Evolutionary conservation across 2,329 filamentous ascomycete genomes (phyloP).

Genomic region (Aureobasidium sp.): DNA sequence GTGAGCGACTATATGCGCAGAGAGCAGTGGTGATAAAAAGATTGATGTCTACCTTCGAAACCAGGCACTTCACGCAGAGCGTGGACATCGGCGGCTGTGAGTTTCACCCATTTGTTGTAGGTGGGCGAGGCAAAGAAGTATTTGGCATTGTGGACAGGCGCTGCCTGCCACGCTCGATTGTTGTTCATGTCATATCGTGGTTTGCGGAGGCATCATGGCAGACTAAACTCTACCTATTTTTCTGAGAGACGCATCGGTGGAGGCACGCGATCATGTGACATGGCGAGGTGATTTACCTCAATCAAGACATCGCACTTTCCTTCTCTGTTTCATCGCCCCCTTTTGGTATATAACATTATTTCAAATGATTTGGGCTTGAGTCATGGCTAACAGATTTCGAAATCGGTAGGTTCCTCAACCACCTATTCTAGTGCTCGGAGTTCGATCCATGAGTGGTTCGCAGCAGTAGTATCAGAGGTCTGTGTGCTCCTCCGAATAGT

Average conservation of each 20-base stretch:
- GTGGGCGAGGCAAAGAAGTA: conserved; percentile 55
- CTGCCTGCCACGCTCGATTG: not conserved
- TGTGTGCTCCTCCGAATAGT: not conserved
- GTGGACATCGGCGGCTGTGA: conserved; percentile 49
- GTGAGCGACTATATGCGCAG: too few species aligned
- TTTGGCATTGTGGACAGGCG: conserved; percentile 46
- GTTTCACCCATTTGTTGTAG: conserved; percentile 55
- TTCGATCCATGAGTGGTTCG: not conserved
- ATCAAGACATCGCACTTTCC: not conserved
- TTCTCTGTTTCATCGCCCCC: not conserved
- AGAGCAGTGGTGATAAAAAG: too few species aligned
- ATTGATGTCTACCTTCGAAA: conserved; percentile 45
- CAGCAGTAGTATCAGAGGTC: not conserved
- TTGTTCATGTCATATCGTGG: conserved; percentile 1
- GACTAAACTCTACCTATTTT: not conserved
- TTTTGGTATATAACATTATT: not conserved
- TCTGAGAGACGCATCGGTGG: not conserved
- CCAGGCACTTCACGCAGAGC: conserved; percentile 38
- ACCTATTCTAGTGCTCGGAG: not conserved
- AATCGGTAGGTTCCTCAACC: not conserved
- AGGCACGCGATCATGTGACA: not conserved
- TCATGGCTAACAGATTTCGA: not conserved
- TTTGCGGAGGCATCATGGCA: not conserved
- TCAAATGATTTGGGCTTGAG: not conserved
- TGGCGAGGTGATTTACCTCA: not conserved